Conservation (phyloP, 2,329 filamentous ascomycete species). For the Byssochlamys sp. region DNA sequence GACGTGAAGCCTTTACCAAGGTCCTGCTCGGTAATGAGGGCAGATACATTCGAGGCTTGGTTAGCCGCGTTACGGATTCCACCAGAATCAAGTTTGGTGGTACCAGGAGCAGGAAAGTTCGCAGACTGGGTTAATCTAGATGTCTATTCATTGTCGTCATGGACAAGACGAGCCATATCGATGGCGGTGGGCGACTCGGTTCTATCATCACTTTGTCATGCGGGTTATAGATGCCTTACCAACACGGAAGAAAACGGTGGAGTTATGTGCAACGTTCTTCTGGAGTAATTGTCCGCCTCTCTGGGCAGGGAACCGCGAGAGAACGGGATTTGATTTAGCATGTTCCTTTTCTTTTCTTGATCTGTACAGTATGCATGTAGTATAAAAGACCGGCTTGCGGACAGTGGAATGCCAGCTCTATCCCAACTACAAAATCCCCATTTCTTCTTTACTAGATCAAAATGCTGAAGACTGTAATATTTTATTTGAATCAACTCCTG, state of each 20-base stretch:
- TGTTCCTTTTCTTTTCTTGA: constrained; percentile 3
- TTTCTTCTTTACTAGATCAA: not conserved
- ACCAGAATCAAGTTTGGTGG: constrained; percentile 95
- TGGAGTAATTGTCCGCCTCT: not conserved
- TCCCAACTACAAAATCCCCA: not conserved
- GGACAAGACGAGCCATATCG: not conserved
- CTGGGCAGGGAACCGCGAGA: not conserved
- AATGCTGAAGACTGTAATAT: too few relatives aligned
- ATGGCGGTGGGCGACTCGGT: not conserved
- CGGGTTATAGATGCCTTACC: not conserved
- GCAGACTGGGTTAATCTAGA: constrained; percentile 57
- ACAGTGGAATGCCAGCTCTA: not conserved
- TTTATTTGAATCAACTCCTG: too few relatives aligned
- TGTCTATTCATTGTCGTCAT: constrained; percentile 1
- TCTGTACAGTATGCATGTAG: constrained; percentile 15
- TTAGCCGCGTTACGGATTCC: constrained; percentile 70
- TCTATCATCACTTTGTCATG: not conserved
- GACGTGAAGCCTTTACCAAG: constrained; percentile 82
- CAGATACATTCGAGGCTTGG: constrained; percentile 60
- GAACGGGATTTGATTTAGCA: not conserved
- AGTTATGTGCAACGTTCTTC: not conserved
- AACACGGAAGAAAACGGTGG: not conserved
- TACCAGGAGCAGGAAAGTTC: constrained; percentile 71
- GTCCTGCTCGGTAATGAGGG: constrained; percentile 80
- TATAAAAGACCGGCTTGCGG: not conserved